Evolutionary conservation across 2,329 filamentous ascomycete species (phyloP), one percentile per base, ranked within the genome.

Genomic region (Fusarium albosuccineum): DNA sequence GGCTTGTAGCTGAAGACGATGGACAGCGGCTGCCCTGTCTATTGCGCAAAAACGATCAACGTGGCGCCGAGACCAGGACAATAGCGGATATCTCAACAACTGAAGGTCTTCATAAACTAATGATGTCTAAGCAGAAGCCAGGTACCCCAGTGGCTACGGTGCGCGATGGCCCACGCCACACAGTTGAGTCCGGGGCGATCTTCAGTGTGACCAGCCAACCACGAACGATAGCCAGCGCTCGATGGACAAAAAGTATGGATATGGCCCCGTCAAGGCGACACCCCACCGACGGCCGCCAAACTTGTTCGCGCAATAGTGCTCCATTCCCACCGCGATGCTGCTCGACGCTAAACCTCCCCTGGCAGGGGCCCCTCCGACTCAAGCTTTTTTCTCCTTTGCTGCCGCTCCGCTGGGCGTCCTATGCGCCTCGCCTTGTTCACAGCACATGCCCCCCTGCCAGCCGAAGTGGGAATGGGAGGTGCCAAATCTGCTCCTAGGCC

Each of bases 311-410:
- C 67, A 64, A 73, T 70, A 64, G 70, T 45, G 61, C 69, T 70
- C 62, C 72, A 74, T 73, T 74, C 69, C 67, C 72, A 73, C 60
- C 64, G 60, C 62, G 71, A 72, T 71, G 62, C 62, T 57, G 62
- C 56, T 60, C 50, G 45, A 61, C 57, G 67, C 71, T 74, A 74
- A 66, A 58, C 70, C 63, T 48, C 53, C 64, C 59, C 62, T 62
- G 64, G 61, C 57, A 65, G 52, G 53, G 39, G 54, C 66, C 64
- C 63, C 58, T 64, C 67, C 56, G 66, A 54, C 68, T 71, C 70
- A 71, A 70, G 71, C 70, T 66, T 74, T 73, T 70, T 51, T 46
- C 36, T 63, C 60, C 55, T 62, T 53, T 42, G 14, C 54, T 48
- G 45, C 29, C 48, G 42, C 55, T 60, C 58, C 51, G 51, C 66